Evolutionary conservation across 805 yeast genomes (phyloP).

Genomic region (Barnettozyma vustinii): DNA sequence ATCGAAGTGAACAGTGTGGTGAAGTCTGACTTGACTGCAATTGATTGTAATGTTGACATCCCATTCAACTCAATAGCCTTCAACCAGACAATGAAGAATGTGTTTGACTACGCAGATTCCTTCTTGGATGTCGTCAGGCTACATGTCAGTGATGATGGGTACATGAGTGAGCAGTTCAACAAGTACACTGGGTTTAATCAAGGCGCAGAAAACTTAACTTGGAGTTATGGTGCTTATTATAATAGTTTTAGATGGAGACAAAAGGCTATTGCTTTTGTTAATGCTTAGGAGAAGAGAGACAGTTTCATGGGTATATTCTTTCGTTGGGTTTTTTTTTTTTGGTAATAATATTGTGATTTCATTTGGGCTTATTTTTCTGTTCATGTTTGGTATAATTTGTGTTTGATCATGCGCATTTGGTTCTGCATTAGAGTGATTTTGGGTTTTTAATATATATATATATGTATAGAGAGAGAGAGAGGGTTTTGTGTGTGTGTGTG

Average conservation of each 20-base stretch:
- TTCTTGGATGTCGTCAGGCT: conserved; percentile 53
- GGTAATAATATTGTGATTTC: neutral
- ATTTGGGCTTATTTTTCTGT: neutral
- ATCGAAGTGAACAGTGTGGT: conserved; percentile 13
- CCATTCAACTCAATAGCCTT: conserved; percentile 37
- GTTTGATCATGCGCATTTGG: neutral
- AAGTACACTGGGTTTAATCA: conserved; percentile 75
- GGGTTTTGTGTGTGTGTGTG: no score
- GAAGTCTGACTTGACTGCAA: neutral
- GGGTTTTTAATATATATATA: neutral
- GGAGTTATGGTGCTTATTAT: conserved; percentile 84
- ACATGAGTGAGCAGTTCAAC: conserved; percentile 87
- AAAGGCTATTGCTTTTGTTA: conserved; percentile 30
- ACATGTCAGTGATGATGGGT: conserved; percentile 61
- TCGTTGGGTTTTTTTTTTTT: neutral
- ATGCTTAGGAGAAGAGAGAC: neutral
- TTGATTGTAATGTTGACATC: conserved; percentile 12
- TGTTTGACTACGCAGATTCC: conserved; percentile 60
- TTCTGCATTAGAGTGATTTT: no score
- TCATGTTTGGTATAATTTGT: neutral
- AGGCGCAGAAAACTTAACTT: conserved; percentile 84
- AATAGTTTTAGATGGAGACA: conserved; percentile 62
- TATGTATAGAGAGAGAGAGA: no score
- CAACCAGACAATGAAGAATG: conserved; percentile 37
- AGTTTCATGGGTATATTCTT: neutral